Percentiles rank a stretch among this genome's conserved stretches.
phyloP scores from a whole-genome alignment of 495 filamentous ascomycete species.

The Cryomyces antarcticus region DNA sequence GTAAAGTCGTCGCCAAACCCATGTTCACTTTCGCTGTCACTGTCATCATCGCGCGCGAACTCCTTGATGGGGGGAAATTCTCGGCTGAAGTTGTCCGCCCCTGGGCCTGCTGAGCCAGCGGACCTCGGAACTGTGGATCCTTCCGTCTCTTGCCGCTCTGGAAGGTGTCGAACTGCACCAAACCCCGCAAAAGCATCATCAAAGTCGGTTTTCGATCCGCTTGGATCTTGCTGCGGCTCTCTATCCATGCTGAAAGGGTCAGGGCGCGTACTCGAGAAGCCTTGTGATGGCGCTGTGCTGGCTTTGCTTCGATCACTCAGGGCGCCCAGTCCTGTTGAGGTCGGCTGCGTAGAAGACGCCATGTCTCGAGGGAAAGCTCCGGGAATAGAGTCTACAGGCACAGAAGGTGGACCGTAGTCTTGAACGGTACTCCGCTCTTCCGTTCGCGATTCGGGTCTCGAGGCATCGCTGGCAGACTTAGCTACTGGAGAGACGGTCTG shows the following conservation, averaged over 20 bases:
- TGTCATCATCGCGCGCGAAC: conserved; percentile 52
- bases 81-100: conserved; percentile 25
- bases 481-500: conserved; percentile 12
- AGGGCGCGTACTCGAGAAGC: conserved; percentile 4
- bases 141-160: no score
- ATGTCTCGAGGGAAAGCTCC: conserved; percentile 38
- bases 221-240: conserved; percentile 31
- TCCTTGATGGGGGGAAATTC: conserved; percentile 93
- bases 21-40: conserved; percentile 54
- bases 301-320: conserved; percentile 19
- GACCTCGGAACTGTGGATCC: not conserved
- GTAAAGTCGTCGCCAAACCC: conserved; percentile 91
- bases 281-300: conserved; percentile 12
- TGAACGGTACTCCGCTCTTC: conserved; percentile 14
- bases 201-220: conserved; percentile 49
- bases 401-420: conserved; percentile 12
- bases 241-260: conserved; percentile 33
- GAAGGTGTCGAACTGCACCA: conserved; percentile 6
- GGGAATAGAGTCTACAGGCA: conserved; percentile 24
- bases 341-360: conserved; percentile 22
- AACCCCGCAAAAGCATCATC: conserved; percentile 54
- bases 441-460: conserved; percentile 8
- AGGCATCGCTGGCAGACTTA: conserved; percentile 11
- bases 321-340: conserved; percentile 29
- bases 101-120: conserved; percentile 12